Base-by-base conservation (phyloP, 164 flowering plant species). In the Chloranthus sessilifolius region DNA sequence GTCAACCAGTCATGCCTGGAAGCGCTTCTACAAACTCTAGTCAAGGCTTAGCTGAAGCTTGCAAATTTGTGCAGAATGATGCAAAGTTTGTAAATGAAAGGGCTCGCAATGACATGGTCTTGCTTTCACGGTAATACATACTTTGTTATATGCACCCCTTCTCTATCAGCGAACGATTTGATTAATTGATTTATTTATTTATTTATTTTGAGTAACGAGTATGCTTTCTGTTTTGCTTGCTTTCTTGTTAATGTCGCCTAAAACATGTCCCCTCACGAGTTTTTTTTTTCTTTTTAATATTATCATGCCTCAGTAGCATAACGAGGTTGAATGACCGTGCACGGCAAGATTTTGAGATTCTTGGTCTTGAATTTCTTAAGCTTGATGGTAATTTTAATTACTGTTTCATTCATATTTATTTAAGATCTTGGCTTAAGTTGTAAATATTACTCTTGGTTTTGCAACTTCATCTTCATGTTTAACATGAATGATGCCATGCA, bases 61-160 rank as follows among this genome's bases (percentile, higher is more conserved):
- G 84, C 60, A 79, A 64, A 78, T 90, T 61, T 74, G 90, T 75
- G 22, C 58, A 66, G 60, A 90, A 90, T 63, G 98, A 90, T 71
- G 98, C 95, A 3, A 84, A 82, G 63, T 87, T 63, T 69, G 88
- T 90, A n/a, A 86, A 85, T 73, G 97, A 90, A 65, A 77, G 97
- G 69, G 97, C 95, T 53, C 83, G 87, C 14, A 84, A 73, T 63
- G 97, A 86, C 63, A 79, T 90, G 27, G 57, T 87, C 62, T 65
- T 86, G 60, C 95, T 90, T 58, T 87, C 95, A 43, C 91, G 98
- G 98, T 90, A 87, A 59, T 46, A 23, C 36, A 33, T 33, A 7
- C 7, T 33, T 33, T 33, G 36, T 33, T 33, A 7, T 7, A 12
- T 7, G 36, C 36, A 33, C 12, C 36, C 7, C 36, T 12, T 33